phyloP scores from a whole-genome alignment of 106 monocot species.

The Allium fistulosum region DNA sequence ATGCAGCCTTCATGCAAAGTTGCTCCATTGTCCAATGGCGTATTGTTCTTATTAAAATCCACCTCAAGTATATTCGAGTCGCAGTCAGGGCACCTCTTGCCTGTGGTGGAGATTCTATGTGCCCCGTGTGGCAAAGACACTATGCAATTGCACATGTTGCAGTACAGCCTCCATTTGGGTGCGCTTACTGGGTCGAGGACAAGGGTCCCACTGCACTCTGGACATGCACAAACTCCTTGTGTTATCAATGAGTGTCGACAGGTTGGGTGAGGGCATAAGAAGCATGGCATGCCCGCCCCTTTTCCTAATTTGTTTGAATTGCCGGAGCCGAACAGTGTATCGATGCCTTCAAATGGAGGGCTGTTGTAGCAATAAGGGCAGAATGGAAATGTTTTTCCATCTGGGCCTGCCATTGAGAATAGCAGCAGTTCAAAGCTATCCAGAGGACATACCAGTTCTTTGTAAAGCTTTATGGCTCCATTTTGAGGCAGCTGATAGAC shows the following conservation, averaged over 20 bases:
- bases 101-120: slow-evolving; percentile 66
- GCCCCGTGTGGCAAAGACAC: slow-evolving; percentile 80
- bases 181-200: slow-evolving; percentile 86
- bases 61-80: slow-evolving; percentile 81
- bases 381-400: slow-evolving; percentile 75
- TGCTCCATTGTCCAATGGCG: slow-evolving; percentile 56
- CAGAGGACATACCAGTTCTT: slow-evolving; percentile 81
- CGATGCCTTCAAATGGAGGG: slow-evolving; percentile 94
- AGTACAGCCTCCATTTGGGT: slow-evolving; percentile 85
- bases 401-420: slow-evolving; percentile 69
- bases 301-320: slow-evolving; percentile 40
- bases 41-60: slow-evolving; percentile 92
- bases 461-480: slow-evolving; percentile 93
- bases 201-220: slow-evolving; percentile 82
- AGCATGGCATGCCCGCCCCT: slow-evolving; percentile 89
- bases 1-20: slow-evolving; percentile 81
- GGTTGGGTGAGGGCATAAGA: slow-evolving; percentile 92
- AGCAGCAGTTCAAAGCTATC: slow-evolving; percentile 86
- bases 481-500: slow-evolving; percentile 92
- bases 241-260: slow-evolving; percentile 85
- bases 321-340: slow-evolving; percentile 47
- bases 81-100: slow-evolving; percentile 58
- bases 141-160: slow-evolving; percentile 86
- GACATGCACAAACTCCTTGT: slow-evolving; percentile 93
- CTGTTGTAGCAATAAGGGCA: slow-evolving; percentile 94